These are phyloP conservation scores for Apophysomyces trapeziformis DNA, from an alignment of 371 early-diverging fungal species.

Conservation along the genomic window DNA sequence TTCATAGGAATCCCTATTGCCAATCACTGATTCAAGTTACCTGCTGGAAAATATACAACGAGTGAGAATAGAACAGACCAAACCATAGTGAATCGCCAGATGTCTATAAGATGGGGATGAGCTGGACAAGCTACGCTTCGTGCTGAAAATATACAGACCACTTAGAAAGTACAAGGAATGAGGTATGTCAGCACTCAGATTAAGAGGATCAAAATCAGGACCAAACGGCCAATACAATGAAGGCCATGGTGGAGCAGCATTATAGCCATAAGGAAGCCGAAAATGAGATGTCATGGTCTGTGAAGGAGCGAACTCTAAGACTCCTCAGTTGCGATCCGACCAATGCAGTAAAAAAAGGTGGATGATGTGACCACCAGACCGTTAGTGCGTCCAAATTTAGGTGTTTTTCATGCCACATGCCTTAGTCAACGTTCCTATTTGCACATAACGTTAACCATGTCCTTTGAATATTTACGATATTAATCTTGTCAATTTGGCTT, in stretches of 20 bases:
- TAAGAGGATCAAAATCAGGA: conserved; percentile 42
- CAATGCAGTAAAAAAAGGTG: too few relatives aligned
- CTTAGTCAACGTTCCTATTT: too few relatives aligned
- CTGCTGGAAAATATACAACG: conserved; percentile 51
- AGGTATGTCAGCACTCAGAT: conserved; percentile 47
- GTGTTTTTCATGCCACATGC: too few relatives aligned
- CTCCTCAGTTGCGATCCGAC: too few relatives aligned
- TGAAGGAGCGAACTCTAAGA: too few relatives aligned
- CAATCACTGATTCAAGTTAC: conserved; percentile 19
- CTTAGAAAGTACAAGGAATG: conserved; percentile 50
- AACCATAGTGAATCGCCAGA: conserved; percentile 52
- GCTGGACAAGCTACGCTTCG: conserved; percentile 7
- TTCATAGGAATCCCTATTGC: too few relatives aligned
- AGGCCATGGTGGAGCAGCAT: conserved; percentile 61
- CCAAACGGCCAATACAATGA: conserved; percentile 68
- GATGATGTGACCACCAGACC: too few relatives aligned
- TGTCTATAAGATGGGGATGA: conserved; percentile 28
- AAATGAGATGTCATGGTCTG: conserved; percentile 45
- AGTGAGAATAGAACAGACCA: conserved; percentile 53
- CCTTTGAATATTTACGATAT: too few relatives aligned
- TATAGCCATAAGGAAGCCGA: conserved; percentile 59
- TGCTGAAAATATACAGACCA: conserved; percentile 30
- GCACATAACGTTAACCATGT: too few relatives aligned
- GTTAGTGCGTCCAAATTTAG: too few relatives aligned
- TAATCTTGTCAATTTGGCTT: too few relatives aligned